Evolutionary conservation across 1,139 yeast species (phyloP), one percentile per base, ranked within the genome.

Genomic region (Zygosaccharomyces sapae): DNA sequence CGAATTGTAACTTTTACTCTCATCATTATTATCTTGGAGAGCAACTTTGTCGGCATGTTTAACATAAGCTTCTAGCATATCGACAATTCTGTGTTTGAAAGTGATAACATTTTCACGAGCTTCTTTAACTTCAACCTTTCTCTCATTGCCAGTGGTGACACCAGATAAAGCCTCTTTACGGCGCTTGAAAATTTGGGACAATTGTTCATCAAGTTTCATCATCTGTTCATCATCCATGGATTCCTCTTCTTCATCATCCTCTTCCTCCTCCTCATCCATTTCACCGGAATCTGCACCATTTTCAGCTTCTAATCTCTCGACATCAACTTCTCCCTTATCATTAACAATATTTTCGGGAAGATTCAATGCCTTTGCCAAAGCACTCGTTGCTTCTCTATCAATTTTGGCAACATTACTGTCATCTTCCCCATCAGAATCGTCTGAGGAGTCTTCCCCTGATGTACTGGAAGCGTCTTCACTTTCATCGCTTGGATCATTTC

Each of bases 211-310:
- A 63, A 92, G 78, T 12, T 92, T 95, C 82, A 90, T 81, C 99
- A 92, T 92, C 65, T 89, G 90, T 57, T 90, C 97, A 65, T 92
- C 99, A 56, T 92, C 96, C 96, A 90, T 22, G 97, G 96, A 66
- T 39, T 59, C 63, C 10, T 55, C 86, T 36, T 76, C 86, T 24
- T 75, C 85, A 35, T 75, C 83, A 12, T 72, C 83, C 19, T 74
- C 83, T 12, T 72, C 81, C 9, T 71, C 80, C 5, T 68, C 78
- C 2, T 70, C 74, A 7, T 75, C 76, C 25, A 72, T 75, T 8
- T 70, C 71, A 10, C 74, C 81, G 33, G 74, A 83, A 12, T 72
- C 83, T 19, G 74, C 83, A 13, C 73, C 81, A 10, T 72, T 80
- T 5, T 69, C 78, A 1, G 71, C 78, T 2, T 70, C 74, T 5